A percentile compares a stretch with the other conserved stretches of the same genome.
phyloP scores from a whole-genome alignment of 768 basidiomycete genomes.

The Rhodocollybia butyracea region DNA sequence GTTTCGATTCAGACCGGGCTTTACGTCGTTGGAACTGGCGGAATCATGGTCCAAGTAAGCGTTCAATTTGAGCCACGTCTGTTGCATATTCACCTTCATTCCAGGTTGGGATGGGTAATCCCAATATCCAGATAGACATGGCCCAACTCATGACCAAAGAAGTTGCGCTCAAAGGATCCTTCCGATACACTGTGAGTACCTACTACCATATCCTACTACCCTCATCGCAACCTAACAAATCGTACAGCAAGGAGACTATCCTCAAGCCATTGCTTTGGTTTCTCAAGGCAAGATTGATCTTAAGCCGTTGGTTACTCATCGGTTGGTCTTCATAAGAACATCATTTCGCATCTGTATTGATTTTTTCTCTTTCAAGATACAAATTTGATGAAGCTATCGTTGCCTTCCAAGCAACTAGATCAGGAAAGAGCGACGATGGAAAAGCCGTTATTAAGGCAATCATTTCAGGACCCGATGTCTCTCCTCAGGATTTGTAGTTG shows the following conservation, averaged over 20 bases:
- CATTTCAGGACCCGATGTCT: slow-evolving; percentile 76
- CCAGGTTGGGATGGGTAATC: slow-evolving; percentile 84
- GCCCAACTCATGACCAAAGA: slow-evolving; percentile 72
- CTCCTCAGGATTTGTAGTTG: slow-evolving; percentile 35
- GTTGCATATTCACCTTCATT: neutral
- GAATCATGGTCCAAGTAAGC: slow-evolving; percentile 65
- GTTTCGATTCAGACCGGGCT: slow-evolving; percentile 87
- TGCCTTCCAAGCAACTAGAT: slow-evolving; percentile 80
- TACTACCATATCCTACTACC: slow-evolving; percentile 20
- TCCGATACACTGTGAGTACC: slow-evolving; percentile 70
- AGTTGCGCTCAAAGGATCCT: slow-evolving; percentile 82
- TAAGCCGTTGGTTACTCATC: slow-evolving; percentile 86
- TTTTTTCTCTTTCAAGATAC: slow-evolving; percentile 43
- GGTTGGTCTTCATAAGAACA: slow-evolving; percentile 38
- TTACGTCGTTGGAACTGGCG: slow-evolving; percentile 71
- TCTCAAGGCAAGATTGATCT: slow-evolving; percentile 81
- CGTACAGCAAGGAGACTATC: slow-evolving; percentile 76
- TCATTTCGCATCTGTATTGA: neutral
- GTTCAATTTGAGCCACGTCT: neutral
- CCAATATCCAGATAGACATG: slow-evolving; percentile 74
- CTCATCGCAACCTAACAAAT: neutral
- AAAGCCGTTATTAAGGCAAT: slow-evolving; percentile 87
- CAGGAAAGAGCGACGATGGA: slow-evolving; percentile 82
- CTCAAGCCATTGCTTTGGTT: slow-evolving; percentile 80
- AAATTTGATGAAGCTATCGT: slow-evolving; percentile 70